Base-by-base conservation (phyloP, 768 basidiomycete species). In the Trametes sanguinea region DNA sequence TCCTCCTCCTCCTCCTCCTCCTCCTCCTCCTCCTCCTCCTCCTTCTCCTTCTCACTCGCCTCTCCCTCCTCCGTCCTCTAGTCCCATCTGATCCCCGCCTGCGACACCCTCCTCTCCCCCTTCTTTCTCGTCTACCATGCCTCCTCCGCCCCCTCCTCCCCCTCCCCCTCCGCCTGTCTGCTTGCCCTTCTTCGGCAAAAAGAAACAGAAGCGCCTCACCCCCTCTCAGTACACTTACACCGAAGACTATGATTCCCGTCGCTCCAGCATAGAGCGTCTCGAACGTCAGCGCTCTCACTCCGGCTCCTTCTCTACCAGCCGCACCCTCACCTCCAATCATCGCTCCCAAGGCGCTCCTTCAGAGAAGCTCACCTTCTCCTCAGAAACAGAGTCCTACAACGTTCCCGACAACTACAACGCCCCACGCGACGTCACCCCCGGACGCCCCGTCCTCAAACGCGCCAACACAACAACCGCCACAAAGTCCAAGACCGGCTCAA, bases 311-410 rank as follows among this genome's bases (percentile, higher is more conserved):
- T 76, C 75, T 5, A 72, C 75, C 22, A 75, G 73, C n/a, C 69
- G 73, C 11, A 76, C 75, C 22, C 67, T 76, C 54, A 74, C 74
- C n/a, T 74, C 73, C 14, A 65, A 65, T 35, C 62, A 37, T 37
- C 35, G 35, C 6, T 37, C 35, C 35, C 6, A 62, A 13, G 52
- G 66, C 29, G 73, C 73, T 9, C 57, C 54, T 10, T 66, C 67
- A 7, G 71, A 73, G 57, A 75, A 74, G 63, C 68, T 74, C 48
- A 66, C 69, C 16, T 74, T 76, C 66, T 60, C 66, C 32, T 67
- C 69, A 44, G 75, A 76, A 57, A 65, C 71, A 17, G 71, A 73
- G 60, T 67, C 66, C 17, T 75, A 69, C 63, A 58, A 69, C 43
- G 63, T 69, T 39, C 65, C 69, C 13, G 51, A 51, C 16, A 51